Evolutionary conservation across 176 grass and related monocot species (phyloP), one percentile per base, ranked within the genome.

Genomic region (Oryza glaberrima): DNA sequence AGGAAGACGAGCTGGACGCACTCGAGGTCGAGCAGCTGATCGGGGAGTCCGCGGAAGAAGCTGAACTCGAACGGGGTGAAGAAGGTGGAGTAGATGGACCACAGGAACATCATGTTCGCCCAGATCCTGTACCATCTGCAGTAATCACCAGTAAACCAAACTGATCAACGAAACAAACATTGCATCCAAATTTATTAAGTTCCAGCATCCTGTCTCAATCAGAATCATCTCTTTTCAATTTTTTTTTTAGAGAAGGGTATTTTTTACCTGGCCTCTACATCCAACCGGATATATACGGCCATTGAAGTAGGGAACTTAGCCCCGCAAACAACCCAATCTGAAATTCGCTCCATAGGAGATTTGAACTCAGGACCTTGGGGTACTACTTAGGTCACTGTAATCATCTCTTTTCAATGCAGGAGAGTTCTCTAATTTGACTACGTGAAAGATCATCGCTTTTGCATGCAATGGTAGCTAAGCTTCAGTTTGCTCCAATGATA

Each of bases 51-150:
- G 0, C 91, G 84, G 82, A 98, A 98, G 87, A 95, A 95, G 56
- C 87, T 89, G 45, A 92, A 98, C 65, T 91, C 95, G 77, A 98
- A 82, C n/a, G 93, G 91, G 34, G 95, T 93, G 87, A 88, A 92
- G 91, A 98, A 95, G 72, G 88, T 85, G 15, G 93, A 98, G 85
- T 87, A 98, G 77, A 98, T 88, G 69, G 93, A 95, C 93, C 80
- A 98, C 11, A 98, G 4, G 75, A 98, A 92, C 67, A 93, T 60
- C 30, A 84, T 81, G 85, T 83, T 86, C 32, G 72, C 81, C 93
- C 95, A 98, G 32, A 95, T 41, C 83, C 84, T 90, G 76, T 92
- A 98, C 47, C 73, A 90, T 65, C 95, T 98, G 77, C n/a, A 81
- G 14, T 14, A 60, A 36, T 63, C 11, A 58, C 58, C 58, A 11